Evolutionary conservation across 2,329 filamentous ascomycete genomes (phyloP), one percentile per base, ranked within the genome.

Genomic region (Venturia oleaginea): DNA sequence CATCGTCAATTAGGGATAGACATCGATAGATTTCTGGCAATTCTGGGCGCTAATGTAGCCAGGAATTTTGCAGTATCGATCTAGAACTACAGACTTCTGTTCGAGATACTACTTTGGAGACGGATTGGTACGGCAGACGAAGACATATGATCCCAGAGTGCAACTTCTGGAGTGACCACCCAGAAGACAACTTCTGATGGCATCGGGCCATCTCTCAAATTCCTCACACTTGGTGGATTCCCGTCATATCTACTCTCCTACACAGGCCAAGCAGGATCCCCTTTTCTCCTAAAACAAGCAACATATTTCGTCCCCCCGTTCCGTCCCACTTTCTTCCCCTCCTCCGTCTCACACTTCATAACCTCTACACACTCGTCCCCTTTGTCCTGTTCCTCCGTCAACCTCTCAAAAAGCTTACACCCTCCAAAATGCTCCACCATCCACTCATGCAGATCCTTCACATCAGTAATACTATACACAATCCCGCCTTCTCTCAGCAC

Each of bases 391-490:
- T 85, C 84, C 66, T 86, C 84, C 0, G 81, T 70, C 4, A 97
- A 81, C 67, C 91, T 81, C 77, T 91, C 89, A 76, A 96, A 97
- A 59, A 89, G 84, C 19, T 86, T 86, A 73, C 92, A 89, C 34
- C 82, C 84, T 64, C 88, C 85, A 69, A 97, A 88, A 77, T 97
- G 91, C 73, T 84, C 83, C 63, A 93, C 87, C 87, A 97, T 96
- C 93, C 93, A 97, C 69, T 86, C 78, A 75, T 97, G 91, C 74
- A 99, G 79, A 72, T 96, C 92, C 77, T 96, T 89, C 51, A 99
- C 94, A 77, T 99, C 94, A 1, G 94, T 99, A 71, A 99, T 97
- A 0, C 93, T 97, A 74, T 97, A 99, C 51, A 96, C 82, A 60
- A 93, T 84, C 1, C 94, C 95, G 0, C 92, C 92, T 0, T 92